Base-by-base conservation (phyloP, 257 asterid species). In the Coffea canephora region DNA sequence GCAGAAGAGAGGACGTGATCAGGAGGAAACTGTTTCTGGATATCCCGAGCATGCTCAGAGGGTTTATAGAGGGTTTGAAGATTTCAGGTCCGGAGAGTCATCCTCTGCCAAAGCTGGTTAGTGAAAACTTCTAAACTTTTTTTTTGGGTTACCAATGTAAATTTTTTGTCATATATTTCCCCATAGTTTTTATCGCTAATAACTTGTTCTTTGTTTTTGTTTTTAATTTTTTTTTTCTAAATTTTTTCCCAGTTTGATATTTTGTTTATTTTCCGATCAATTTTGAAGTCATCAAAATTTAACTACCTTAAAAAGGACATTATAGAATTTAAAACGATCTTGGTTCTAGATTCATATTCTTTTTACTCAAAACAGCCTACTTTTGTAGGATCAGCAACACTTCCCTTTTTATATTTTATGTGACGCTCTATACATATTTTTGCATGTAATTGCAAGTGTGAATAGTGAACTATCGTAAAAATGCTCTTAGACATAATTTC, bases 1-100 rank as follows among this genome's bases (percentile, higher is more conserved):
- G 7, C 96, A 87, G 85, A 94, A 94, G 74, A 82, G 98, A 75
- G 82, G 87, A 43, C 96, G 93, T 31, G 85, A 89, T 77, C 92
- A 79, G 21, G 96, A 89, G 43, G 93, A 92, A 21, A 78, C 76
- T 31, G 84, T 85, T 21, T 43, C 84, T 27, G 86, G 83, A 72
- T 65, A 77, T 3, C 69, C 85, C 4, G 92, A 84, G 18, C 82
- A 79, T 55, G 45, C 54, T 49, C 87, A 80, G 41, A 67, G 82
- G 79, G 81, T 49, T 74, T 86, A 78, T 72, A 83, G 82, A 57
- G 83, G 87, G 1, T 48, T 83, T 25, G 87, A 77, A 36, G 88
- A 80, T 10, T 78, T 49, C 81, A 71, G 70, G 46, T 68, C 48
- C 21, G 84, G 84, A 61, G 95, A 92, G 36, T 80, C 93, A 11